These are phyloP conservation scores for Paramyrothecium sp. DNA, from an alignment of 2,329 filamentous ascomycete species.

Conservation along the genomic window DNA sequence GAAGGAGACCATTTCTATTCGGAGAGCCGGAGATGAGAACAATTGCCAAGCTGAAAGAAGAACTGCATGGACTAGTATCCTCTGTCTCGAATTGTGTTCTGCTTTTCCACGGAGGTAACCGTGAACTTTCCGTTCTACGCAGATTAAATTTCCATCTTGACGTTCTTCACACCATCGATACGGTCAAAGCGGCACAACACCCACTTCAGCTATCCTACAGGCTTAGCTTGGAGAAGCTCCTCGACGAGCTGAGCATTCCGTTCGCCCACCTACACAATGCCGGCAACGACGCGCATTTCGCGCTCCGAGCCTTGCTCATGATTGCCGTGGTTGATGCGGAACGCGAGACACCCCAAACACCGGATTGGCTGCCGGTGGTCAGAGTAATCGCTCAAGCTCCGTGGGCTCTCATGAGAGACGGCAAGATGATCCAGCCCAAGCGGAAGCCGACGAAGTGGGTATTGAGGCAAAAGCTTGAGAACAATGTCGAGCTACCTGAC, in stretches of 20 bases:
- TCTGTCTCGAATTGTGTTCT: constrained; percentile 4
- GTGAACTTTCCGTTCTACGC: constrained; percentile 9
- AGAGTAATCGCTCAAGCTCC: background rate
- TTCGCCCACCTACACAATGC: constrained; percentile 17
- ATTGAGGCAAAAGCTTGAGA: background rate
- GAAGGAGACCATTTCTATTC: constrained; percentile 6
- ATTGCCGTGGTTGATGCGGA: constrained; percentile 4
- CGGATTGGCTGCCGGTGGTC: background rate
- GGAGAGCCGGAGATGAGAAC: constrained; percentile 3
- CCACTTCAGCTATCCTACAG: constrained; percentile 19
- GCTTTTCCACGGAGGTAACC: constrained; percentile 3
- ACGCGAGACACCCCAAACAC: background rate
- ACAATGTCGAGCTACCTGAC: no score
- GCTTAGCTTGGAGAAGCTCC: constrained; percentile 16
- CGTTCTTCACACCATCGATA: constrained; percentile 19
- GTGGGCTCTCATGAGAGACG: background rate
- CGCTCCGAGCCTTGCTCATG: constrained; percentile 13
- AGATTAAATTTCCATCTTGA: constrained; percentile 12
- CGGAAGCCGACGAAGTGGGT: background rate
- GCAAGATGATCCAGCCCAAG: background rate
- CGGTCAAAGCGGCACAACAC: constrained; percentile 20
- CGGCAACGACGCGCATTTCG: constrained; percentile 22
- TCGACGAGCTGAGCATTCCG: constrained; percentile 13
- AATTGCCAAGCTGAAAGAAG: background rate
- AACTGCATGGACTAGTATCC: background rate